Percentiles rank a stretch among this genome's conserved stretches.
phyloP scores from a whole-genome alignment of 768 basidiomycete species.

The Tylopilus sp. region DNA sequence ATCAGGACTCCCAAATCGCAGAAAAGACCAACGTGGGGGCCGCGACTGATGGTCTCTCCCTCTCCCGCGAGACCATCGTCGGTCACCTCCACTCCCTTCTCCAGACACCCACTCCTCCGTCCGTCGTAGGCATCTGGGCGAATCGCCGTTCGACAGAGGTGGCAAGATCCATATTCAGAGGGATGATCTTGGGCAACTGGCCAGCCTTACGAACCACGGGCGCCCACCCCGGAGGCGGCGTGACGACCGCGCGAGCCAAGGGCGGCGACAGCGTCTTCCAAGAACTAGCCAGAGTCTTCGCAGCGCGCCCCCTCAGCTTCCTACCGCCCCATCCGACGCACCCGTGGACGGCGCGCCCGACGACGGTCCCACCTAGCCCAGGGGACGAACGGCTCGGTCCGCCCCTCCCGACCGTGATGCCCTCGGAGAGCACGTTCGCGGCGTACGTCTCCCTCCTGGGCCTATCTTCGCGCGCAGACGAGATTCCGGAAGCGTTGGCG shows the following conservation, averaged over 20 bases:
- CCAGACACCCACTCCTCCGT: slow-evolving; percentile 23
- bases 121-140: slow-evolving; percentile 44
- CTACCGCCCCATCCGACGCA: slow-evolving; percentile 1
- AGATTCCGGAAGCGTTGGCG: slow-evolving; percentile 64
- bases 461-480: slow-evolving; percentile 41
- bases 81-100: slow-evolving; percentile 12
- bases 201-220: slow-evolving; percentile 35
- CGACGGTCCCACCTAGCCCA: not conserved
- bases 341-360: slow-evolving; percentile 5
- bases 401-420: slow-evolving; percentile 37
- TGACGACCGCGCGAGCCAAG: slow-evolving; percentile 13
- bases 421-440: slow-evolving; percentile 50
- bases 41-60: not conserved
- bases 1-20: not conserved
- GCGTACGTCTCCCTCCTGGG: slow-evolving; percentile 63
- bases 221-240: slow-evolving; percentile 38
- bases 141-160: slow-evolving; percentile 43
- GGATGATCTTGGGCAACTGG: slow-evolving; percentile 57
- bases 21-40: not conserved
- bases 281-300: slow-evolving; percentile 19
- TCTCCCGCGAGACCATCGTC: slow-evolving; percentile 8
- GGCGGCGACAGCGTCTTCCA: slow-evolving; percentile 17
- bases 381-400: slow-evolving; percentile 13
- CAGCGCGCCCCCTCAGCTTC: slow-evolving; percentile 9
- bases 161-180: slow-evolving; percentile 50